phyloP scores from a whole-genome alignment of 306 rosid genomes.

The Cucurbita ficifolia region DNA sequence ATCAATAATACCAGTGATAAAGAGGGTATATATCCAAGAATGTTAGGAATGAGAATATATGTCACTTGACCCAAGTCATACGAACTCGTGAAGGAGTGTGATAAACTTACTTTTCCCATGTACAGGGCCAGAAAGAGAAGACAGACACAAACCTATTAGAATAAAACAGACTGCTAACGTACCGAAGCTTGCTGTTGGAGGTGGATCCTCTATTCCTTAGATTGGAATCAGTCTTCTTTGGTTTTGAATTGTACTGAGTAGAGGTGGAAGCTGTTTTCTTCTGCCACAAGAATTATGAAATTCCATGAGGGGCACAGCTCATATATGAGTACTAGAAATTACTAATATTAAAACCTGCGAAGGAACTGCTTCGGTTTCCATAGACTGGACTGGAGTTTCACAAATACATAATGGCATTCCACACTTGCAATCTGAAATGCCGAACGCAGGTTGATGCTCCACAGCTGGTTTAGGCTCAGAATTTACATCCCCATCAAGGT shows the following conservation, averaged over 20 bases:
- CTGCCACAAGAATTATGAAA: slow-evolving; percentile 17
- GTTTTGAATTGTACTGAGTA: slow-evolving; percentile 47
- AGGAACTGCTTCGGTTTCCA: slow-evolving; percentile 24
- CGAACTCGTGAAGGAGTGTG: too few relatives aligned
- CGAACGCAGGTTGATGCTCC: slow-evolving; percentile 20
- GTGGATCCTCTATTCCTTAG: slow-evolving; percentile 49
- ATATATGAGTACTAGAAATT: not conserved
- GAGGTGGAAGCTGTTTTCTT: slow-evolving; percentile 26
- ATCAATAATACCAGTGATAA: not conserved
- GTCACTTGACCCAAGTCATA: too few relatives aligned
- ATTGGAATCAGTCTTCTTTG: slow-evolving; percentile 49
- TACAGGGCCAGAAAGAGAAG: not conserved
- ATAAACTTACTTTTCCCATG: too few relatives aligned
- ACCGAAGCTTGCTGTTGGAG: slow-evolving; percentile 73
- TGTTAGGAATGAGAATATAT: not conserved
- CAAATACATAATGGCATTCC: slow-evolving; percentile 99
- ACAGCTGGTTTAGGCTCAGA: slow-evolving; percentile 23
- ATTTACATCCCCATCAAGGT: slow-evolving; percentile 29
- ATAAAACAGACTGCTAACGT: slow-evolving; percentile 8
- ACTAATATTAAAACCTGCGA: slow-evolving; percentile 33
- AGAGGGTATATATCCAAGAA: not conserved
- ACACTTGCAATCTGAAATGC: slow-evolving; percentile 61
- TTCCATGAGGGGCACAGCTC: slow-evolving; percentile 8
- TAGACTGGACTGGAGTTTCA: slow-evolving; percentile 48
- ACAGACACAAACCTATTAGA: not conserved